Conservation (phyloP, 352 stramenopile species). For the Phytophthora sansomeana region DNA sequence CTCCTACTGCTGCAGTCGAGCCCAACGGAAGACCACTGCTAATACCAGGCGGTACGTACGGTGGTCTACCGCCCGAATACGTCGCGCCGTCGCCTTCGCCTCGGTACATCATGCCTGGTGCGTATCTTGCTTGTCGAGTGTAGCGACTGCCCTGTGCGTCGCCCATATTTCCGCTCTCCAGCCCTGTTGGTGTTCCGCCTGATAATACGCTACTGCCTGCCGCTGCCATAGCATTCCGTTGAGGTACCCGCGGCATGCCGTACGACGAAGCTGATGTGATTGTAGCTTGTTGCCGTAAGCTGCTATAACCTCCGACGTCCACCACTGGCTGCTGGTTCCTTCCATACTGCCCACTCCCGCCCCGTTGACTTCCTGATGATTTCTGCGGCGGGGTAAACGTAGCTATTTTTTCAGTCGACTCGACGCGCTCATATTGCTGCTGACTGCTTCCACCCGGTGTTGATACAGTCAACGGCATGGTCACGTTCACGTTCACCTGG, state of each 20-base stretch:
- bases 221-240: constrained; percentile 76
- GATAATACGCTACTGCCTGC: constrained; percentile 70
- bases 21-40: constrained; percentile 39
- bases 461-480: constrained; percentile 73
- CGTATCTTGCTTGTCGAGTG: constrained; percentile 81
- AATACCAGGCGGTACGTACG: constrained; percentile 49
- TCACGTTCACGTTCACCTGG: constrained; percentile 85
- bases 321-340: constrained; percentile 64
- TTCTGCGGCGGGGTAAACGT: constrained; percentile 74
- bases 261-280: constrained; percentile 38
- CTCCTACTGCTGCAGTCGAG: constrained; percentile 59
- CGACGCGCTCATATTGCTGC: constrained; percentile 57
- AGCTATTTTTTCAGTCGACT: constrained; percentile 46
- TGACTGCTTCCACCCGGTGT: constrained; percentile 55
- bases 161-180: constrained; percentile 59
- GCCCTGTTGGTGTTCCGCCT: constrained; percentile 59
- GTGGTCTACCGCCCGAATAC: constrained; percentile 62
- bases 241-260: constrained; percentile 53
- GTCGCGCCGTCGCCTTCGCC: constrained; percentile 63
- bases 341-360: constrained; percentile 51
- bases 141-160: constrained; percentile 77
- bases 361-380: constrained; percentile 47
- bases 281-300: constrained; percentile 42
- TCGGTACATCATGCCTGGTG: constrained; percentile 62
- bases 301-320: constrained; percentile 53